A percentile compares a stretch with the other conserved stretches of the same genome.
phyloP scores from a whole-genome alignment of 345 rosid species.

The Aquilaria yunnanensis region DNA sequence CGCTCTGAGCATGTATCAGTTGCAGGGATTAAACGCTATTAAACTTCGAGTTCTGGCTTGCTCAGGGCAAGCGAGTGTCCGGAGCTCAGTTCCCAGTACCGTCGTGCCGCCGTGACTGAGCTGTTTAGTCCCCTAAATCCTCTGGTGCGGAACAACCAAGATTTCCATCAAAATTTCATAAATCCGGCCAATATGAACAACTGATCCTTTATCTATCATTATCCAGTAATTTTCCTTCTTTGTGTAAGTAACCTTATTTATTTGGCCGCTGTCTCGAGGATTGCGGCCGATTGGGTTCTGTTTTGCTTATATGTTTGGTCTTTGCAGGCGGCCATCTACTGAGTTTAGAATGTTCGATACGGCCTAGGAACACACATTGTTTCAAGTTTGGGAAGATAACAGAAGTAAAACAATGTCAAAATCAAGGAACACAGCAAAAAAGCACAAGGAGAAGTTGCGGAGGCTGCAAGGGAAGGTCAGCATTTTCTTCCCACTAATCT shows the following conservation, averaged over 20 bases:
- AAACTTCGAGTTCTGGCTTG: too few relatives aligned
- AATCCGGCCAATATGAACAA: too few relatives aligned
- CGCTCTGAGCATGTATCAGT: not conserved
- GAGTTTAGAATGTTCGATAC: slow-evolving; percentile 5
- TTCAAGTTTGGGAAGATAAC: slow-evolving; percentile 5
- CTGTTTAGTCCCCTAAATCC: not conserved
- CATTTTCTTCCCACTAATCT: not conserved
- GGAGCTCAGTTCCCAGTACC: too few relatives aligned
- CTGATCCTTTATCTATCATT: too few relatives aligned
- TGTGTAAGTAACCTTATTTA: not conserved
- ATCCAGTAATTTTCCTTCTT: not conserved
- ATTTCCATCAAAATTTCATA: too few relatives aligned
- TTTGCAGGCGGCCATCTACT: too few relatives aligned
- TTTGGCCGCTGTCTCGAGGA: not conserved
- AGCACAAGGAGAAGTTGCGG: slow-evolving; percentile 69
- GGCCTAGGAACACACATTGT: slow-evolving; percentile 4
- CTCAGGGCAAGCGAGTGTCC: too few relatives aligned
- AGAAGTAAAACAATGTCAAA: slow-evolving; percentile 16
- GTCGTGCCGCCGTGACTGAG: too few relatives aligned
- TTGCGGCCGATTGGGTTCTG: too few relatives aligned
- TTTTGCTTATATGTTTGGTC: too few relatives aligned
- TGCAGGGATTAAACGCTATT: too few relatives aligned
- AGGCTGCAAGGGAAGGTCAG: slow-evolving; percentile 67
- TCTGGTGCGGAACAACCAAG: too few relatives aligned
- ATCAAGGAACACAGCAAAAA: slow-evolving; percentile 44